Base-by-base conservation (phyloP, 129 eudicot species). In the Scalesia atractyloides region DNA sequence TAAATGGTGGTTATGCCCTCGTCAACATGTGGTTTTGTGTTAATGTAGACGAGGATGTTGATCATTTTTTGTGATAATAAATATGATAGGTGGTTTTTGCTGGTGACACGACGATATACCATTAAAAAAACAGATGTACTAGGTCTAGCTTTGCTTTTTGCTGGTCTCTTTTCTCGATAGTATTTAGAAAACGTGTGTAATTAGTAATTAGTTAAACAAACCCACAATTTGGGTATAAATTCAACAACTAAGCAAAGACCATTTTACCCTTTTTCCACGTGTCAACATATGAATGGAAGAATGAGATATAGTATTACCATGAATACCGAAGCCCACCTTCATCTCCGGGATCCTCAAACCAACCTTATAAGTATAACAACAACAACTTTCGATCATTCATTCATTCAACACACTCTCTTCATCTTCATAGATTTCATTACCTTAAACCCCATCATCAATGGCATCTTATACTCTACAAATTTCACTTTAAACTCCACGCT, bases 281-380 rank as follows among this genome's bases (percentile, higher is more conserved):
- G 81, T 60, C 69, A 60, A 48, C 14, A 76, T 7, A 48, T 37
- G 7, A 69, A 59, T 68, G 81, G 81, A 16, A 11, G 17, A 56
- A 14, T 57, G 3, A 36, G 78, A 62, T 73, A 14, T 18, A 47
- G 3, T 30, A 58, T 56, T 49, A 68, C 62, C 69, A 68, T 67
- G 65, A 76, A 47, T 9, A 6, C 22, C 37, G 69, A 43, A 70
- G 63, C 75, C 79, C 70, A 76, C 64, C 75, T 47, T 76, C 47
- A 59, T 22, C 81, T 36, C 70, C 70, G 81, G 76, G 81, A 69
- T 69, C 69, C 76, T 69, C 39, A 77, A 76, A 48, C 61, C 70
- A 36, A 15, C 43, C 61, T 47, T 68, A 71, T 71, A 57, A 71
- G 43, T 71, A 57, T n/a, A 47, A 43, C 3, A 41, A 43, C 3